These are phyloP conservation scores for Populus pruinosa DNA, from an alignment of 345 rosid genomes.

Conservation along the genomic window DNA sequence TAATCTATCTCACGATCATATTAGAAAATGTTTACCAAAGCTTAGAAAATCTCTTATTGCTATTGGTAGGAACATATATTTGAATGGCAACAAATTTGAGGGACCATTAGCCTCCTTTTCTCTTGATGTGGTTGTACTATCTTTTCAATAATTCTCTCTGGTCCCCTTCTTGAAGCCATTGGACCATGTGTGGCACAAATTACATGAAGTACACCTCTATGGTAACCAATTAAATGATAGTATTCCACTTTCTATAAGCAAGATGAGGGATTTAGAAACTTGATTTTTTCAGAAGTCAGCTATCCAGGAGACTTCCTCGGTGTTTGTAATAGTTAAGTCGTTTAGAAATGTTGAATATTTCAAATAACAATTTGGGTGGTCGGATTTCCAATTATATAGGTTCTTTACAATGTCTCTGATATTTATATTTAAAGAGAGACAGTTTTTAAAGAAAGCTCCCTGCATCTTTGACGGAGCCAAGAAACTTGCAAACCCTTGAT, in stretches of 20 bases:
- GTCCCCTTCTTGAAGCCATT: neutral
- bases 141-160: neutral
- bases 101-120: neutral
- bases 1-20: slow-evolving; percentile 12
- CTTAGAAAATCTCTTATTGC: neutral
- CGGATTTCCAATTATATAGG: neutral
- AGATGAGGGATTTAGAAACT: neutral
- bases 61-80: neutral
- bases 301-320: neutral
- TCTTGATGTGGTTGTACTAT: neutral
- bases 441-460: neutral
- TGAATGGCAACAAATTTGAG: neutral
- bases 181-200: neutral
- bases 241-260: slow-evolving; percentile 2
- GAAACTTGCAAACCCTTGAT: neutral
- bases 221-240: neutral
- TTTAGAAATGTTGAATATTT: neutral
- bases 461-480: neutral
- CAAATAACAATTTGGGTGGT: neutral
- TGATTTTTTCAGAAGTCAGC: neutral
- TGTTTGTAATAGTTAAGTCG: neutral
- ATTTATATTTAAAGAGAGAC: neutral
- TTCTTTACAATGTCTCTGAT: neutral
- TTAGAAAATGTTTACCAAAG: neutral
- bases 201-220: neutral